Base-by-base conservation (phyloP, 2,329 filamentous ascomycete species). In the Thelonectria rubi region DNA sequence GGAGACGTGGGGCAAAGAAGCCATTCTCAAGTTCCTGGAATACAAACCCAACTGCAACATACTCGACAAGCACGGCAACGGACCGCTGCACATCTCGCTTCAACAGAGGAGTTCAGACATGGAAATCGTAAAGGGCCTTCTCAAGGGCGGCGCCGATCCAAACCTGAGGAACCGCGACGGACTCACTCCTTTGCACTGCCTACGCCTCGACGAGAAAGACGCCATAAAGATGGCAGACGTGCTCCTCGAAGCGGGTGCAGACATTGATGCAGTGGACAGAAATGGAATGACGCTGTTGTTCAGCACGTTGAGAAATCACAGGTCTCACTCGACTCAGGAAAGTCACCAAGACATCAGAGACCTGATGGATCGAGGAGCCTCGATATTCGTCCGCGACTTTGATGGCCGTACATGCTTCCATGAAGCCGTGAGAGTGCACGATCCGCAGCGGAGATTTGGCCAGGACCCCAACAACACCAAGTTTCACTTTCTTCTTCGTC, bases 121-220 rank as follows among this genome's bases (percentile, higher is more conserved):
- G 3, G 34, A 43, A 6, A 5, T 66, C 9, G 20, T 69, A 11
- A 39, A 46, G 4, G 62, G 55, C 11, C 40, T 73, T 2, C 26
- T 72, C 3, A 46, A 58, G 3, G 48, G 17, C 12, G 72, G 72
- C 4, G 65, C 69, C 5, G 66, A 72, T 43, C 65, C 69, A 1
- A 72, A 71, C 20, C 39, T 61, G 40, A 54, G 6, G 40, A 54
- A 46, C 14, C 24, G n/a, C 26, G 24, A 34, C 15, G 40, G 26
- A 2, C 21, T 37, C 26, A 14, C 55, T 17, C 26, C 18, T n/a
- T 26, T 72, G 9, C 55, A 64, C 11, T 32, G 37, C 2, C 24
- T 64, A 11, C 11, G 43, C 20, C 12, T 14, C 1, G 6, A 30
- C 1, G 2, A 0, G 14, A 8, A 5, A 5, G 4, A 6, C 5